Percentiles rank a stretch among this genome's conserved stretches.
phyloP scores from a whole-genome alignment of 805 yeast species.

The Yarrowia sp. region DNA sequence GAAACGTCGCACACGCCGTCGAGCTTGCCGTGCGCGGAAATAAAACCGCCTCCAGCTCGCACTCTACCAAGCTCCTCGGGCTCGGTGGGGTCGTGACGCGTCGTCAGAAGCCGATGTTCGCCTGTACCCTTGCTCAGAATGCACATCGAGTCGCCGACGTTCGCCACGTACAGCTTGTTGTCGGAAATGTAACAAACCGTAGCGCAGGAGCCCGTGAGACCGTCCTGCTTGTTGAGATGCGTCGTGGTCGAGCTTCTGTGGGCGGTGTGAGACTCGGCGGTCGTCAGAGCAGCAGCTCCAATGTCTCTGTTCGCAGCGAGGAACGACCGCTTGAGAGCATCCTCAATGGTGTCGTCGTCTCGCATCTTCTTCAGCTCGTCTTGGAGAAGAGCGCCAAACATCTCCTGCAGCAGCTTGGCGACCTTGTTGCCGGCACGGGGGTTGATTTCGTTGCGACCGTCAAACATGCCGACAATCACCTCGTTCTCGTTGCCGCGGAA shows the following conservation, averaged over 20 bases:
- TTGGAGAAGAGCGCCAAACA: constrained; percentile 64
- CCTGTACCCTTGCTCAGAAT: constrained; percentile 78
- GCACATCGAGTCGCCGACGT: constrained; percentile 87
- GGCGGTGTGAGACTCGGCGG: constrained; percentile 42
- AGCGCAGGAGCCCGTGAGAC: constrained; percentile 77
- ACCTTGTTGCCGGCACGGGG: constrained; percentile 42
- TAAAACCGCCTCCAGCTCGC: constrained; percentile 87
- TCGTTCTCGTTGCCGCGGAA: constrained; percentile 85
- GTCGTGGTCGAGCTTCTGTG: constrained; percentile 55
- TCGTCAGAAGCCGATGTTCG: constrained; percentile 68
- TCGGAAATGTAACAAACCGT: constrained; percentile 78
- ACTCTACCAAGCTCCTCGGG: constrained; percentile 67
- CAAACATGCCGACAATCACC: constrained; percentile 75
- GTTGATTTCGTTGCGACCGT: constrained; percentile 59
- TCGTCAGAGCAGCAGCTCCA: constrained; percentile 47
- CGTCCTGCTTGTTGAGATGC: constrained; percentile 61
- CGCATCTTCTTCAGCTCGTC: constrained; percentile 57
- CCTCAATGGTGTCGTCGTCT: constrained; percentile 53
- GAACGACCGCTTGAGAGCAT: constrained; percentile 81
- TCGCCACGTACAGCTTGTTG: constrained; percentile 70
- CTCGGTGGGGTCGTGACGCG: constrained; percentile 79
- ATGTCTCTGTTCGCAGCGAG: constrained; percentile 77
- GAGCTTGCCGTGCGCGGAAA: constrained; percentile 76
- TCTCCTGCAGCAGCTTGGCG: constrained; percentile 71
- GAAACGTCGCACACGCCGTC: constrained; percentile 83